Evolutionary conservation across 2,329 filamentous ascomycete species (phyloP).

Genomic region (Paecilomyces fulvus): DNA sequence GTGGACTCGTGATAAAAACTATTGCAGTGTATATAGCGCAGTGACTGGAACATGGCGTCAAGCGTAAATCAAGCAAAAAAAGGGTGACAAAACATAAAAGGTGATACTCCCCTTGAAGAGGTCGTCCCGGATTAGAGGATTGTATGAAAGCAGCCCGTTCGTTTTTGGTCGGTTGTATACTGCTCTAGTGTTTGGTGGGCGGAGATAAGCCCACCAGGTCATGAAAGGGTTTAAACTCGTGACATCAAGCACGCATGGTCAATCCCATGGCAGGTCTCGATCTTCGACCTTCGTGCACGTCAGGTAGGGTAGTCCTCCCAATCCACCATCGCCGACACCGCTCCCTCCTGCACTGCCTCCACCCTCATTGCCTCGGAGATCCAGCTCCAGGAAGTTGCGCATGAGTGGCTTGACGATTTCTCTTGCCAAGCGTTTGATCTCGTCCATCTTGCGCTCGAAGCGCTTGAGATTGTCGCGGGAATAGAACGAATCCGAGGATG

Average conservation of each 20-base stretch:
- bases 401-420: constrained; percentile 79
- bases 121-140: background rate
- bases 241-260: constrained; percentile 1
- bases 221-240: background rate
- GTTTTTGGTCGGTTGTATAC: background rate
- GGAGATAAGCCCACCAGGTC: background rate
- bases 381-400: constrained; percentile 75
- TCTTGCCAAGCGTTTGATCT: constrained; percentile 74
- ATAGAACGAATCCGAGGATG: constrained; percentile 56
- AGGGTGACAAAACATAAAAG: background rate
- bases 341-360: constrained; percentile 8
- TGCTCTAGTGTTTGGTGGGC: background rate
- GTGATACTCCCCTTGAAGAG: background rate
- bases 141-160: background rate
- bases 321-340: constrained; percentile 29
- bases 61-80: background rate
- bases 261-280: constrained; percentile 56
- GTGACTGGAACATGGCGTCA: background rate
- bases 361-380: constrained; percentile 43
- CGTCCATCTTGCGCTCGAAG: constrained; percentile 81
- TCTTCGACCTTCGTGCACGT: constrained; percentile 57
- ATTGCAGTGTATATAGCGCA: background rate
- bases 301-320: constrained; percentile 50
- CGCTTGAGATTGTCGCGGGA: constrained; percentile 74
- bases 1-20: background rate